Conservation (phyloP, 2,329 filamentous ascomycete genomes). For the Colletotrichum simmondsii region DNA sequence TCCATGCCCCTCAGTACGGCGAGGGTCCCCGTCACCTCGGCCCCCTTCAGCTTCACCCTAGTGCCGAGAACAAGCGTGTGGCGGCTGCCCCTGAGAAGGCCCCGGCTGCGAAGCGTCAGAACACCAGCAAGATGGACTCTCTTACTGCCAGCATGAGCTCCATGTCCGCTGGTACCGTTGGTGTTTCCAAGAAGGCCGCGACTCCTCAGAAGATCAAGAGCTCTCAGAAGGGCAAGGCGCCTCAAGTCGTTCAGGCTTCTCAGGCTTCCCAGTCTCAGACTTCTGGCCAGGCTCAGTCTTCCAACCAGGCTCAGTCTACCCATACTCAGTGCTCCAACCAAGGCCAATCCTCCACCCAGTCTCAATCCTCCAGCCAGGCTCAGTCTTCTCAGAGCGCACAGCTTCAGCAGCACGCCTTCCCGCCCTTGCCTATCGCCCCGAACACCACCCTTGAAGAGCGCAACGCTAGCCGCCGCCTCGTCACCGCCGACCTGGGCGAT, state of each 20-base stretch:
- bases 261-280: too few relatives aligned
- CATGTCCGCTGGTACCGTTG: background rate
- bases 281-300: too few relatives aligned
- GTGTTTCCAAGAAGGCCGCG: background rate
- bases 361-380: too few relatives aligned
- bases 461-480: background rate
- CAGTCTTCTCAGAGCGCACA: too few relatives aligned
- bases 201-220: too few relatives aligned
- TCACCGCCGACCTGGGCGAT: background rate
- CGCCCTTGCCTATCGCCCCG: background rate
- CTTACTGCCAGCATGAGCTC: background rate
- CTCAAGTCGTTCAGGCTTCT: too few relatives aligned
- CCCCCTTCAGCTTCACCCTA: conserved; percentile 1
- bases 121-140: background rate
- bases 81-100: background rate
- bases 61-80: background rate
- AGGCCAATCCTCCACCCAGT: too few relatives aligned
- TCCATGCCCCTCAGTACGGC: background rate
- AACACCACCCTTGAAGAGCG: background rate
- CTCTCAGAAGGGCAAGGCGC: too few relatives aligned
- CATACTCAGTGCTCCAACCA: too few relatives aligned
- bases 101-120: background rate
- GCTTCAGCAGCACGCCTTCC: too few relatives aligned
- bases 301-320: too few relatives aligned
- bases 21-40: background rate